Conservation (phyloP, 306 rosid genomes). For the Medicago truncatula region DNA sequence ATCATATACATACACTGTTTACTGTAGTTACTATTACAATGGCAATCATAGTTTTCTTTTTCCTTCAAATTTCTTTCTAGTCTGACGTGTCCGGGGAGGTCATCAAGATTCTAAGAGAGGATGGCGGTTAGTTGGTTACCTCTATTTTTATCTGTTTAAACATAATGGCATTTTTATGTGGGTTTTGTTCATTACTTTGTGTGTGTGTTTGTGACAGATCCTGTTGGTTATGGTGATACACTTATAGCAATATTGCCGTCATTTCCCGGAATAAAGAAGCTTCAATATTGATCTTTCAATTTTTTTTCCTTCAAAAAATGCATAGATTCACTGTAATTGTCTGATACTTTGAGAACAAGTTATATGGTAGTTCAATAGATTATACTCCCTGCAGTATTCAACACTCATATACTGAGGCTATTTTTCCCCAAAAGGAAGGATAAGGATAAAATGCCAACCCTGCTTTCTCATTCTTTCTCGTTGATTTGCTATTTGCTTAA, state of each 20-base stretch:
- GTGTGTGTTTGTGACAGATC: constrained; percentile 53
- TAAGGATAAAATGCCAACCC: not conserved
- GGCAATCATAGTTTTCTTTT: not conserved
- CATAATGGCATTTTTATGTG: not conserved
- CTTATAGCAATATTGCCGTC: constrained; percentile 85
- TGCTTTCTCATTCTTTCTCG: not conserved
- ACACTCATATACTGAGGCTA: not conserved
- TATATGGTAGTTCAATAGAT: not conserved
- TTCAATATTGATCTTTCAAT: constrained; percentile 50
- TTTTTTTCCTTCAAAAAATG: not conserved
- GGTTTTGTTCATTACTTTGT: constrained; percentile 1
- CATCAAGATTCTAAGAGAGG: constrained; percentile 75
- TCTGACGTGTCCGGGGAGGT: constrained; percentile 87
- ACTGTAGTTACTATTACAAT: not conserved
- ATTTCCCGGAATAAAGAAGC: constrained; percentile 91
- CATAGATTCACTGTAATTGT: constrained; percentile 13
- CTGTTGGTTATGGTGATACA: constrained; percentile 90
- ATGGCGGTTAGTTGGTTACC: constrained; percentile 72
- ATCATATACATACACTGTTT: not conserved
- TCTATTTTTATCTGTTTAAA: not conserved
- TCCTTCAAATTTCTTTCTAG: constrained; percentile 48
- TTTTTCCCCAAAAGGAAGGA: constrained; percentile 1
- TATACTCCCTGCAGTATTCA: not conserved
- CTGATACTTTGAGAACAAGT: constrained; percentile 13
- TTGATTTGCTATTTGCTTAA: not conserved